A percentile compares a stretch with the other conserved stretches of the same genome.
Evolutionary conservation across 805 yeast genomes (phyloP).

Genomic region (Wickerhamiella kurtzmanii): DNA sequence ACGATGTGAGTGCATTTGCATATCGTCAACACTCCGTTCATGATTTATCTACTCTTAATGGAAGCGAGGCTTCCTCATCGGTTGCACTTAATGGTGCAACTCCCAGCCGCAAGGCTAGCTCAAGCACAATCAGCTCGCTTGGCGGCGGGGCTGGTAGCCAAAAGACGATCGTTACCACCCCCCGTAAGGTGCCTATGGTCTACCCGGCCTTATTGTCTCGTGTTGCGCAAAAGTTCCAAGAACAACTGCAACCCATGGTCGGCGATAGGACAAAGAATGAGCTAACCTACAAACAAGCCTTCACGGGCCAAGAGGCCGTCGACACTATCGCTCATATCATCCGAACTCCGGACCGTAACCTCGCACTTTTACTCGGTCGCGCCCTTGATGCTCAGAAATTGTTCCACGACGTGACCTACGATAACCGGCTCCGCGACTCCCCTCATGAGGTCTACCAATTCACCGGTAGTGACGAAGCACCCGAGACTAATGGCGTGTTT

Average conservation of each 20-base stretch:
- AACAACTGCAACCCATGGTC: slow-evolving; percentile 38
- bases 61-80: not conserved
- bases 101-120: slow-evolving; percentile 17
- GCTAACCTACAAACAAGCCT: slow-evolving; percentile 79
- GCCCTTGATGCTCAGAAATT: slow-evolving; percentile 88
- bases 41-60: not conserved
- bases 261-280: slow-evolving; percentile 84
- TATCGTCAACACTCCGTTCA: not conserved
- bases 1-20: slow-evolving; percentile 15
- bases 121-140: slow-evolving; percentile 16
- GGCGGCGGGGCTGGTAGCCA: slow-evolving; percentile 12
- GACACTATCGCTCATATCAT: slow-evolving; percentile 77
- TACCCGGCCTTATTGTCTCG: slow-evolving; percentile 82
- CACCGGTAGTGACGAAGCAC: slow-evolving; percentile 16
- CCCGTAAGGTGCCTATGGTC: slow-evolving; percentile 48
- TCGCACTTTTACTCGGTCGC: slow-evolving; percentile 80
- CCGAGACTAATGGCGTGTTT: slow-evolving; percentile 61
- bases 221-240: slow-evolving; percentile 69
- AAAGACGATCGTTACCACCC: slow-evolving; percentile 35
- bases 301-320: slow-evolving; percentile 88
- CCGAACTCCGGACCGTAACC: slow-evolving; percentile 77
- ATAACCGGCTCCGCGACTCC: slow-evolving; percentile 83
- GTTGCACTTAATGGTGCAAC: not conserved
- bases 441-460: slow-evolving; percentile 78
- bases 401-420: slow-evolving; percentile 91